Evolutionary conservation across 148 eudicot genomes (phyloP), one percentile per base, ranked within the genome.

Genomic region (Limonium bicolor): DNA sequence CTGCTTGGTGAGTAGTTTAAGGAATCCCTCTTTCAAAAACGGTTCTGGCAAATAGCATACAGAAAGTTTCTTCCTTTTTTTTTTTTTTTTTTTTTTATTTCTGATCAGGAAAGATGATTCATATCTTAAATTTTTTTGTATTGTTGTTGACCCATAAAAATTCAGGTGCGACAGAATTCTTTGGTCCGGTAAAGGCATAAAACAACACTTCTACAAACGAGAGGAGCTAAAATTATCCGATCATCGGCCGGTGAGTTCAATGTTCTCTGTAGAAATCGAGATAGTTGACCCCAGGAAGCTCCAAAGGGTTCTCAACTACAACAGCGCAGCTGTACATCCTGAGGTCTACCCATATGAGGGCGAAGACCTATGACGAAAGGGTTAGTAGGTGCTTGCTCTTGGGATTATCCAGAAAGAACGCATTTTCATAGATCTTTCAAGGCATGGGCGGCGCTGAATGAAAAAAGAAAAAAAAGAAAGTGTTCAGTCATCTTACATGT

Each of bases 91-190:
- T 32, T 2, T 2, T 32, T 2, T 5, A 32, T 6, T 2, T 32
- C 11, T 32, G 36, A n/a, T n/a, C 14, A 32, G 11, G 6, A 2
- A 32, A 15, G 36, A 10, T 32, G 11, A 6, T 32, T 10, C 1
- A 32, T 2, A 32, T 15, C 6, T 32, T 12, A 12, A 32, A 32
- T 32, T 2, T 32, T 15, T 32, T 15, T 10, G 36, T 32, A 2
- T 5, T 18, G 44, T 10, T 4, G 37, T 34, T 0, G 4, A 6
- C 36, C 57, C n/a, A n/a, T n/a, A n/a, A n/a, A n/a, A n/a, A 15
- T 54, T 63, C 72, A 88, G 96, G 96, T 90, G 99, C 63, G 99
- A 90, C 43, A 72, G 99, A 17, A 71, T 90, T 63, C 63, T 90
- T 4, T 90, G 95, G 95, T 64, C 68, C 24, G 99, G 99, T 11